These are phyloP conservation scores for Talaromyces sp. DNA, from an alignment of 2,329 filamentous ascomycete genomes.

Conservation along the genomic window DNA sequence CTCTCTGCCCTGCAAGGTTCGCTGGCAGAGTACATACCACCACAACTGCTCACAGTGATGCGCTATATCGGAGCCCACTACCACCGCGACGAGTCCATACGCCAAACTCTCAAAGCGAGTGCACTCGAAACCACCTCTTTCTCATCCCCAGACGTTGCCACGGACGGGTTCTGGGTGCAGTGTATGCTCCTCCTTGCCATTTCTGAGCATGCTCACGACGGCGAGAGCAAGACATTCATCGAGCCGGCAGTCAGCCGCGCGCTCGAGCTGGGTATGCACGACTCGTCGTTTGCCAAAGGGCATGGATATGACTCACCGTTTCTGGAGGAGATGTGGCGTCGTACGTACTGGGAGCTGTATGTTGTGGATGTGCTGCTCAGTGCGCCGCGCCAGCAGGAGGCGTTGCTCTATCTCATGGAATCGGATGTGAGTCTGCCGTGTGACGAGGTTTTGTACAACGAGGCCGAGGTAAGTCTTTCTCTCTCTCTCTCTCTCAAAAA, in stretches of 20 bases:
- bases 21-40: slow-evolving; percentile 30
- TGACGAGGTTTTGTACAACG: slow-evolving; percentile 52
- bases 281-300: slow-evolving; percentile 49
- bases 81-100: slow-evolving; percentile 27
- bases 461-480: slow-evolving; percentile 11
- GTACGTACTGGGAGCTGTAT: slow-evolving; percentile 81
- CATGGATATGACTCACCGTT: slow-evolving; percentile 51
- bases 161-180: slow-evolving; percentile 29
- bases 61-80: slow-evolving; percentile 50
- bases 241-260: slow-evolving; percentile 63
- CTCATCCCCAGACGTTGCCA: slow-evolving; percentile 10
- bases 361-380: slow-evolving; percentile 74
- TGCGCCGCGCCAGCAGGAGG: slow-evolving; percentile 47
- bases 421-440: slow-evolving; percentile 68
- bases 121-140: slow-evolving; percentile 9
- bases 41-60: slow-evolving; percentile 43
- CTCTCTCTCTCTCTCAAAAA: background rate
- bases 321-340: slow-evolving; percentile 74
- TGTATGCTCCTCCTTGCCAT: slow-evolving; percentile 27
- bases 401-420: slow-evolving; percentile 35
- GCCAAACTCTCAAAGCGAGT: slow-evolving; percentile 15
- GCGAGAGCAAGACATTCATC: slow-evolving; percentile 37
- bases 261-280: slow-evolving; percentile 68
- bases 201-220: slow-evolving; percentile 23
- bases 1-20: slow-evolving; percentile 25